Evolutionary conservation across 1,139 yeast species (phyloP), one percentile per base, ranked within the genome.

Genomic region (Debaryomyces robertsiae): DNA sequence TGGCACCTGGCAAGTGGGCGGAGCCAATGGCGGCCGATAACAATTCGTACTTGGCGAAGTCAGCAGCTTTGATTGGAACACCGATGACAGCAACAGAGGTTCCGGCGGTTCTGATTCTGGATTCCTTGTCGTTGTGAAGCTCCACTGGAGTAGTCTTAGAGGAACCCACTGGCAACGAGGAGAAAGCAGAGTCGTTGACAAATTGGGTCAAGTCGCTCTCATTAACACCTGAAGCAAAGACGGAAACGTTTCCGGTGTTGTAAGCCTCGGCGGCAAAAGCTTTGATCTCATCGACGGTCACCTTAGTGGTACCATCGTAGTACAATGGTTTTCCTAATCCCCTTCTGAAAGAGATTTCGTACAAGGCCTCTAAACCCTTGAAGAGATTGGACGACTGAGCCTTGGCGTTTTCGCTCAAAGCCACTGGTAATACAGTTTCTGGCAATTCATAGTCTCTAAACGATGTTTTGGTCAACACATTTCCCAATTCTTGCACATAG

Each of bases 251-350:
- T 51, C 82, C 77, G 58, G 81, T 73, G 52, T 82, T 77, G 75
- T 82, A 89, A 40, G 79, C 86, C 56, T 79, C 70, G 53, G 78
- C 67, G 51, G 96, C 93, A 60, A 74, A 88, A 38, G 65, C 66
- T 56, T 77, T 74, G 59, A 93, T 74, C 47, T 89, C 90, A 43
- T 83, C 90, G 42, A 81, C 58, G 36, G 88, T 53, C 50, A 83
- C 70, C 49, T 73, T 67, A 50, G 70, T 67, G 60, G 73, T 66
- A 42, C 89, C 86, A 64, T 86, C 86, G 61, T 80, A 88, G 62
- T 77, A 77, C 56, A 89, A 75, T 52, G 96, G 84, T 69, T 83
- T 81, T 57, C 97, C 98, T 59, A 88, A 81, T 41, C 96, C 98
- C 50, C 70, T 76, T 77, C 94, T 86, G 82, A 86, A 93, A 36